These are phyloP conservation scores for Alternaria rosae DNA, from an alignment of 2,329 filamentous ascomycete genomes.

Conservation along the genomic window DNA sequence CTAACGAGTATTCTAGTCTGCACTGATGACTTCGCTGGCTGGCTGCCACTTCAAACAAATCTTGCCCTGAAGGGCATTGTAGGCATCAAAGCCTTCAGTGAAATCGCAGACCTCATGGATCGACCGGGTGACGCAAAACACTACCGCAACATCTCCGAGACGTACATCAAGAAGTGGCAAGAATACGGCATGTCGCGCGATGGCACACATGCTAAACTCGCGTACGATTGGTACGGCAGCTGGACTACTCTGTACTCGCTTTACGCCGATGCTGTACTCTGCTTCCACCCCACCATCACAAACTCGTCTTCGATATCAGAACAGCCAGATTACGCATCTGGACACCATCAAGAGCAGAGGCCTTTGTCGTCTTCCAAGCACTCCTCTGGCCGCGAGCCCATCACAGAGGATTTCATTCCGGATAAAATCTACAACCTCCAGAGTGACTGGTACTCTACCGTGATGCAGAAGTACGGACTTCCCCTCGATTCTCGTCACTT, in stretches of 20 bases:
- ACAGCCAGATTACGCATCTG: constrained; percentile 11
- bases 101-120: constrained; percentile 69
- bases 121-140: constrained; percentile 64
- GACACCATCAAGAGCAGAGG: constrained; percentile 21
- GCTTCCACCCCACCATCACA: constrained; percentile 72
- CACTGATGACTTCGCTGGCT: constrained; percentile 85
- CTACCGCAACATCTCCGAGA: constrained; percentile 68
- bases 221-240: constrained; percentile 80
- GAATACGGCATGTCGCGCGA: constrained; percentile 72
- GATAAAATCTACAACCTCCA: constrained; percentile 79
- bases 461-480: constrained; percentile 81
- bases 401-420: constrained; percentile 69
- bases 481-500: constrained; percentile 83
- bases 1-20: constrained; percentile 60
- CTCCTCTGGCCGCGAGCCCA: constrained; percentile 33
- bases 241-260: constrained; percentile 89
- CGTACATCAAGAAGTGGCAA: constrained; percentile 78
- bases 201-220: constrained; percentile 75
- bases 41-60: constrained; percentile 80
- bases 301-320: constrained; percentile 29
- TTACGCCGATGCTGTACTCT: constrained; percentile 80
- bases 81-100: constrained; percentile 79
- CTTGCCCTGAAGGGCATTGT: constrained; percentile 85
- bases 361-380: constrained; percentile 25
- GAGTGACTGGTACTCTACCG: constrained; percentile 79